Conservation (phyloP, 2,329 filamentous ascomycete genomes). For the Magnaporthiopsis rhizophila region DNA sequence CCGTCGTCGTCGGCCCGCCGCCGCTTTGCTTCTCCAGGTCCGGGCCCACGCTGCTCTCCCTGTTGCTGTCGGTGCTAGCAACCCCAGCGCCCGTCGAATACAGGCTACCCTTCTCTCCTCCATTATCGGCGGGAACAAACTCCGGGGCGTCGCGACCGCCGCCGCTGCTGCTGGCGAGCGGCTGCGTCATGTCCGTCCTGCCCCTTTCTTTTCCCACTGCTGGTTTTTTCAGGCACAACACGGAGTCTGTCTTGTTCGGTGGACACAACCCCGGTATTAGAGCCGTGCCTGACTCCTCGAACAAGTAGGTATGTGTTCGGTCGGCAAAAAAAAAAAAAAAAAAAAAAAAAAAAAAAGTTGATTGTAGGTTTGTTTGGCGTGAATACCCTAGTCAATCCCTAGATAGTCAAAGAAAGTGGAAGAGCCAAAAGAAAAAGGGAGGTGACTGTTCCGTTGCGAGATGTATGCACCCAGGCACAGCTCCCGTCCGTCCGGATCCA, state of each 20-base stretch:
- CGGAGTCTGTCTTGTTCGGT: neutral
- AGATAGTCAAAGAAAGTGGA: neutral
- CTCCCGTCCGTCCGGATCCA: neutral
- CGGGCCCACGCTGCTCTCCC: neutral
- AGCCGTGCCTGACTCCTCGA: neutral
- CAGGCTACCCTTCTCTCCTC: neutral
- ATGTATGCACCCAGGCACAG: neutral
- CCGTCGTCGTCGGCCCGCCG: neutral
- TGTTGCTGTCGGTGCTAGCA: neutral
- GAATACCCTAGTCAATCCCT: neutral
- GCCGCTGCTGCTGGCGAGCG: neutral
- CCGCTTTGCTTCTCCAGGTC: conserved; percentile 1
- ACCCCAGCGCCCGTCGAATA: neutral
- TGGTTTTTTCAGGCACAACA: neutral
- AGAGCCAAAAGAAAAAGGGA: neutral
- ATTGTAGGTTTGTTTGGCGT: too few species aligned
- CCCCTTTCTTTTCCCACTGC: neutral
- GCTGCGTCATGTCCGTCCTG: neutral
- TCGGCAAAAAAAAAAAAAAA: neutral
- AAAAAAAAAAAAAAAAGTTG: too few species aligned
- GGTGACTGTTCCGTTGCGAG: neutral
- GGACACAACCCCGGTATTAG: too few species aligned
- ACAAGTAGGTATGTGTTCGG: neutral
- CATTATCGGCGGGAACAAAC: neutral
- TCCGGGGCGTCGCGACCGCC: too few species aligned